These are phyloP conservation scores for Inga laurina DNA, from an alignment of 306 rosid genomes.

Conservation along the genomic window DNA sequence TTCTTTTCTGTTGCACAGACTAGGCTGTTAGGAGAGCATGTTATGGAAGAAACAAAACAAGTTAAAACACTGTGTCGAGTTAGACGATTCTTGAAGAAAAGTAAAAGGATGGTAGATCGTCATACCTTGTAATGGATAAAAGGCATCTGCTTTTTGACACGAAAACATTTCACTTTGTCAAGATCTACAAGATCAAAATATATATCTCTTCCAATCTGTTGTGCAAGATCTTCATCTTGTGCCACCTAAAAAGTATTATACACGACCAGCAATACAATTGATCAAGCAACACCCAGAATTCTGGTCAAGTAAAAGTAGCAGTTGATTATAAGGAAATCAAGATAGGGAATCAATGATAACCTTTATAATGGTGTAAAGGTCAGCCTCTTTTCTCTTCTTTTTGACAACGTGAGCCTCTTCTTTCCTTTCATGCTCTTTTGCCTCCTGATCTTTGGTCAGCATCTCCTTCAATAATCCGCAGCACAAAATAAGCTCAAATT, in stretches of 20 bases:
- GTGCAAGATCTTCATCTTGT: not conserved
- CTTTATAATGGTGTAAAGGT: slow-evolving; percentile 68
- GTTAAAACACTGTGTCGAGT: not conserved
- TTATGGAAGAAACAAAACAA: not conserved
- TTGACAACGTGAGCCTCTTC: not conserved
- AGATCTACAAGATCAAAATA: not conserved
- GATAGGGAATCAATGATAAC: slow-evolving; percentile 33
- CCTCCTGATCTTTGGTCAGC: slow-evolving; percentile 84
- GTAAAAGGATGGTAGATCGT: not conserved
- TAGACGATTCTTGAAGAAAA: slow-evolving; percentile 10
- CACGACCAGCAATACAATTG: slow-evolving; percentile 16
- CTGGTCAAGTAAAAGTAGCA: not conserved
- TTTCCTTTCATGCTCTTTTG: slow-evolving; percentile 70
- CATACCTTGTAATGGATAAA: not conserved
- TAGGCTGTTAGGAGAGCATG: not conserved
- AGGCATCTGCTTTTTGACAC: not conserved
- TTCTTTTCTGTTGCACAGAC: too few species aligned
- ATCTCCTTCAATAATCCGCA: slow-evolving; percentile 57
- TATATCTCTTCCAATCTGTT: not conserved
- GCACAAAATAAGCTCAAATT: slow-evolving; percentile 20
- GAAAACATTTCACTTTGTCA: not conserved
- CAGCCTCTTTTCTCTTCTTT: slow-evolving; percentile 27
- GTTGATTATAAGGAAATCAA: slow-evolving; percentile 13
- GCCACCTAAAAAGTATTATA: slow-evolving; percentile 9
- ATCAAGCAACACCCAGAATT: slow-evolving; percentile 15